Conservation (phyloP, 164 flowering plant species). For the Vitis labrusca region DNA sequence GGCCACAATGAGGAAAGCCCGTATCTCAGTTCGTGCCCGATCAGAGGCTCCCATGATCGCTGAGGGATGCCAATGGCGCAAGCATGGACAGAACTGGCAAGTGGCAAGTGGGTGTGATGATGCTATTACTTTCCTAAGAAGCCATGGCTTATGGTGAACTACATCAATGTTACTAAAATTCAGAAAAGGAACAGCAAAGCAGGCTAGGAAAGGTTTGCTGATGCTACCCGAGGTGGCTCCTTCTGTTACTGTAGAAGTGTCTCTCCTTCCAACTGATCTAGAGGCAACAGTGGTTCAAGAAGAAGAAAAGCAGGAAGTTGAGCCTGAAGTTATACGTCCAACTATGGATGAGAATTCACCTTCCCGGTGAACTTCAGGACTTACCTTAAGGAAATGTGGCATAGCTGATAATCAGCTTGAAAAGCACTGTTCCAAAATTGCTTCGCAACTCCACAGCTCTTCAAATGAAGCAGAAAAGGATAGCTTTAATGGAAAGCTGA, state of each 20-base stretch:
- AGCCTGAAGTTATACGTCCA: slow-evolving; percentile 7
- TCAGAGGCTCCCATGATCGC: slow-evolving; percentile 84
- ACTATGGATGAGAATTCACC: slow-evolving; percentile 1
- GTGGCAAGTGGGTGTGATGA: too few species aligned
- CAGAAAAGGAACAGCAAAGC: slow-evolving; percentile 49
- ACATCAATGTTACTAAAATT: slow-evolving; percentile 47
- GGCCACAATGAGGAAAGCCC: slow-evolving; percentile 75
- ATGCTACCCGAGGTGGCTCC: slow-evolving; percentile 40
- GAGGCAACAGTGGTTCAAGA: slow-evolving; percentile 20
- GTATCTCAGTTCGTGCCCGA: slow-evolving; percentile 78
- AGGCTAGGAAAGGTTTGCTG: slow-evolving; percentile 28
- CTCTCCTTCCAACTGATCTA: slow-evolving; percentile 18
- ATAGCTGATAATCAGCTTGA: slow-evolving; percentile 1
- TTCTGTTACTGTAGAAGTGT: slow-evolving; percentile 21
- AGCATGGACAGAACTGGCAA: slow-evolving; percentile 57
- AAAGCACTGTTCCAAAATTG: slow-evolving; percentile 9
- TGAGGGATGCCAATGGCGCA: slow-evolving; percentile 82
- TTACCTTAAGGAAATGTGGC: not conserved
- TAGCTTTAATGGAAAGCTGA: slow-evolving; percentile 8
- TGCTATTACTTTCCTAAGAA: too few species aligned
- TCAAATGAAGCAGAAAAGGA: slow-evolving; percentile 31
- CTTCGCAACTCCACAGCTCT: slow-evolving; percentile 16
- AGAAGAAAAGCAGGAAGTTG: slow-evolving; percentile 14
- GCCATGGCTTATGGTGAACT: slow-evolving; percentile 10
- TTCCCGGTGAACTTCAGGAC: not conserved